phyloP scores from a whole-genome alignment of 2,329 filamentous ascomycete species.

The Didymella segeticola region DNA sequence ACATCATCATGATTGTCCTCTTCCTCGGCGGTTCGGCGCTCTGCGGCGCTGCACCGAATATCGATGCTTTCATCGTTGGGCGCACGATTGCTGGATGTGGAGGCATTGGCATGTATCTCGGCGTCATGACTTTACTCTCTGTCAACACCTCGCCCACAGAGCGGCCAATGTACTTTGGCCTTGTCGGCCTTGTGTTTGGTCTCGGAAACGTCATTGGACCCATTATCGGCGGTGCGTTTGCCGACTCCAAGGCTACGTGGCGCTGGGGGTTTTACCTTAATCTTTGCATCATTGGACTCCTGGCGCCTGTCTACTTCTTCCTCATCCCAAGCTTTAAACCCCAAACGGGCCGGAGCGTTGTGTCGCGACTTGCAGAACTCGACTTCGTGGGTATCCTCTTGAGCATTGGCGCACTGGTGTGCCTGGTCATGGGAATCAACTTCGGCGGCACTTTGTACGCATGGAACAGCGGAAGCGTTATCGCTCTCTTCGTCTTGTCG shows the following conservation, averaged over 20 bases:
- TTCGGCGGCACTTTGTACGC: slow-evolving; percentile 59
- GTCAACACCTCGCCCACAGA: slow-evolving; percentile 26
- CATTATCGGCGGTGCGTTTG: slow-evolving; percentile 43
- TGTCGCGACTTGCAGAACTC: slow-evolving; percentile 10
- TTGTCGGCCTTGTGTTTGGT: slow-evolving; percentile 19
- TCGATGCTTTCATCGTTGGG: slow-evolving; percentile 49
- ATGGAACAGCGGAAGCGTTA: slow-evolving; percentile 55
- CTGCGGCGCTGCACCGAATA: slow-evolving; percentile 43
- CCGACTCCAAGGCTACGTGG: slow-evolving; percentile 30
- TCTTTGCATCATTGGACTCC: slow-evolving; percentile 55
- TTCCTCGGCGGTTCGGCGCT: slow-evolving; percentile 44
- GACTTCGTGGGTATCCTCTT: slow-evolving; percentile 54
- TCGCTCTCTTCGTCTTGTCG: slow-evolving; percentile 56
- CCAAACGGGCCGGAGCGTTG: neutral
- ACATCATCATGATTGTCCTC: slow-evolving; percentile 20
- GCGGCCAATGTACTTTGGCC: slow-evolving; percentile 42
- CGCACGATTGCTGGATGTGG: slow-evolving; percentile 55
- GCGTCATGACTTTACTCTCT: neutral
- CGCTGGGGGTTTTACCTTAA: slow-evolving; percentile 62
- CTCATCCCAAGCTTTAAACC: slow-evolving; percentile 14
- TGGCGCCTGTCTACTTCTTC: slow-evolving; percentile 43
- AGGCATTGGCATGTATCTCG: slow-evolving; percentile 50
- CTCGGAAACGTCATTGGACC: slow-evolving; percentile 29
- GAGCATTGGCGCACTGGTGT: slow-evolving; percentile 51
- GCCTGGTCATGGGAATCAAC: slow-evolving; percentile 57